Evolutionary conservation across 1,139 yeast species (phyloP).

Genomic region (Scheffersomyces titani): DNA sequence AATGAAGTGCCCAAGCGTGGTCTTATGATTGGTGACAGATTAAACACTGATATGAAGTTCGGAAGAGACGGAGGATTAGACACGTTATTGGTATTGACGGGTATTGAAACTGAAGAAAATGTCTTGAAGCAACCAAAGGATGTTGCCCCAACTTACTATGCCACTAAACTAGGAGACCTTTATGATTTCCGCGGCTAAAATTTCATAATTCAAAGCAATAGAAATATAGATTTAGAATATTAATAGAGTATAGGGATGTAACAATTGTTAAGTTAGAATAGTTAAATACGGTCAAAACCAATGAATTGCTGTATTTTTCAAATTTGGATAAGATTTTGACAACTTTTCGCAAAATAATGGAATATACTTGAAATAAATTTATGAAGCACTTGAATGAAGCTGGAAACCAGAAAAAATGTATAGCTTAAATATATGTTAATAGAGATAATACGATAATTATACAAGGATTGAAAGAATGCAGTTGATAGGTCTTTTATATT

Average conservation of each 20-base stretch:
- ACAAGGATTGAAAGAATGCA: too few species aligned
- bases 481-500: too few species aligned
- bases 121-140: constrained; percentile 43
- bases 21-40: constrained; percentile 93
- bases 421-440: too few species aligned
- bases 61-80: constrained; percentile 84
- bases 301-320: too few species aligned
- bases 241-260: neutral
- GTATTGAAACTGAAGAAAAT: constrained; percentile 76
- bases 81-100: constrained; percentile 85
- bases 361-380: too few species aligned
- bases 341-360: too few species aligned
- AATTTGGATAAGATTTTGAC: too few species aligned
- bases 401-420: too few species aligned
- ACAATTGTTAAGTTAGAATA: too few species aligned
- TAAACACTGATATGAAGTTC: constrained; percentile 92
- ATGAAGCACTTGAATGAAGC: too few species aligned
- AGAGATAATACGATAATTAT: too few species aligned
- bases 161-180: constrained; percentile 74
- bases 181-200: constrained; percentile 44
- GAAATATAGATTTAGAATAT: neutral
- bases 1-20: constrained; percentile 61
- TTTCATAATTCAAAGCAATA: neutral
- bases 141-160: constrained; percentile 67
- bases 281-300: too few species aligned